Base-by-base conservation (phyloP, 2,329 filamentous ascomycete species). In the Pyrenophora tritici-repentis region DNA sequence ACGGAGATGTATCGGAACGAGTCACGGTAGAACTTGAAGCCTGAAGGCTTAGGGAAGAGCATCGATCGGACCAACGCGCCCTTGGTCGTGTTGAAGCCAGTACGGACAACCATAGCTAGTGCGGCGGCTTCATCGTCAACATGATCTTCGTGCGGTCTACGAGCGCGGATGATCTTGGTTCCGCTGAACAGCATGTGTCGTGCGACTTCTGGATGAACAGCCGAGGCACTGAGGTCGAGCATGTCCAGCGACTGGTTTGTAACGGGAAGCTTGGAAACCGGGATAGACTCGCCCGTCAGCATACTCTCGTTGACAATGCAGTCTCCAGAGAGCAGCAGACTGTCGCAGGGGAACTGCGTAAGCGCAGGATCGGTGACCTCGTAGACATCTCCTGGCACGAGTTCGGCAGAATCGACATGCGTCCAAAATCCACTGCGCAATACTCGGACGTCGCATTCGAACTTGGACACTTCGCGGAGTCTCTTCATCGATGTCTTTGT, bases 261-360 rank as follows among this genome's bases (percentile, higher is more conserved):
- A 3, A 91, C 86, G 1, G 94, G 92, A 2, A 86, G 81, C 74
- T 99, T 99, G 2, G 92, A 96, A 1, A 99, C 93, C 2, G 94
- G 95, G 4, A 99, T 92, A 34, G 94, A 97, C 78, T 99, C 94
- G 50, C 93, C 85, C 33, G 94, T 99, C 31, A 99, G 83, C 94
- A 99, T 99, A 76, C 94, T 97, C 75, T 99, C 94, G 67, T 99
- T 99, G 59, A 99, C 92, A 56, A 99, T 97, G 67, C 92, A 97
- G 74, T 99, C 95, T 34, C 94, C 95, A 44, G 90, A 90, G 0
- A 99, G 81, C 5, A 99, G 78, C 29, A 99, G 78, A 72, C 93
- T 96, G 73, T 99, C 94, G 66, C 90, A 94, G 1, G 94, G 94
- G 56, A 97, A 89, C 63, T 96, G 90, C 3, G 84, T 84, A 20